Evolutionary conservation across 148 eudicot genomes (phyloP), one percentile per base, ranked within the genome.

Genomic region (Silene latifolia): DNA sequence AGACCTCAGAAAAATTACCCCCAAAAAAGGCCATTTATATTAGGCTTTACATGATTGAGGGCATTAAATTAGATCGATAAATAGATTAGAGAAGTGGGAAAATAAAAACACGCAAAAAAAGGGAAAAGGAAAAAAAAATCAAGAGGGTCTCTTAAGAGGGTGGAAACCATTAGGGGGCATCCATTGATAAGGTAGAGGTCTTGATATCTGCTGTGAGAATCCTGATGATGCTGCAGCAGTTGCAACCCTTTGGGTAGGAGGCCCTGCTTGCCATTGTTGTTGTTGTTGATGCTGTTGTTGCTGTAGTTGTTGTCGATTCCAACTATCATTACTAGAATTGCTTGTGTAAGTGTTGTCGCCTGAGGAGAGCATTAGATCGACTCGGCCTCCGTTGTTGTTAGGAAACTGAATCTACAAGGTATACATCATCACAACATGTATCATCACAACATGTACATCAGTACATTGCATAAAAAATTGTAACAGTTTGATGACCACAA

Each of bases 171-270:
- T 88, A 69, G 80, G 81, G 72, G 84, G 88, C 70, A 81, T 77
- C 89, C 89, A 88, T 58, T 78, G 82, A 69, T 79, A 81, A 63
- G 80, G 80, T 58, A 57, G 79, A 35, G 72, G 75, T 80, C 62
- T 77, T 69, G 77, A 71, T 53, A 85, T 87, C 88, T 87, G 92
- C 88, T 86, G 97, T 74, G 85, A 87, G 97, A 94, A 94, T 94
- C 98, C 93, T 94, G 98, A 94, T 91, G 98, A 94, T 94, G 97
- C 98, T 92, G 97, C 97, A 94, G 96, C 96, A 88, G 80, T 80
- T 54, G 92, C 87, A 79, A 82, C 85, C 79, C 82, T n/a, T 84
- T 67, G 87, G 57, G 81, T 83, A 76, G 68, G 75, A 70, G 60
- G 58, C 73, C 72, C 80, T 19, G 75, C 47, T 72, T 72, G 39